Evolutionary conservation across 495 filamentous ascomycete species (phyloP).

Genomic region (Echria macrotheca): DNA sequence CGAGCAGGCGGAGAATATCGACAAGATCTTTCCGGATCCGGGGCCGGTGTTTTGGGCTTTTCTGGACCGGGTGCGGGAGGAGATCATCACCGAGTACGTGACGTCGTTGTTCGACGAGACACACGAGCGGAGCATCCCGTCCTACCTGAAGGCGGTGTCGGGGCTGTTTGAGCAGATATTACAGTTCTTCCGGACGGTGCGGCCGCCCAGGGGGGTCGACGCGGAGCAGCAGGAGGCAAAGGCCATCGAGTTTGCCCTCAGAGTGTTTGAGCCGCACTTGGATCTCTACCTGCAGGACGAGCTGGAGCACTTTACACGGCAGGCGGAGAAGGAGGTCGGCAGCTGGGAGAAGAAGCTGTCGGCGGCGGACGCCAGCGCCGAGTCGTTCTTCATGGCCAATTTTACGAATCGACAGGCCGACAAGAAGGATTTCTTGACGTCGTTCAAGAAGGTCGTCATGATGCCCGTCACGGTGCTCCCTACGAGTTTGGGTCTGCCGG

Average conservation of each 20-base stretch:
- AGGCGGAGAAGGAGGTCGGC: constrained; percentile 68
- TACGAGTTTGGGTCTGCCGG: constrained; percentile 37
- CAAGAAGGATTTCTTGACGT: constrained; percentile 91
- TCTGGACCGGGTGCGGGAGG: constrained; percentile 74
- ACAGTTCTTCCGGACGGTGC: constrained; percentile 64
- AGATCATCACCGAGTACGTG: constrained; percentile 80
- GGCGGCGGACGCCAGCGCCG: constrained; percentile 83
- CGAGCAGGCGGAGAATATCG: constrained; percentile 77
- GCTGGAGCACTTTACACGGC: constrained; percentile 71
- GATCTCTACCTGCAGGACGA: constrained; percentile 94
- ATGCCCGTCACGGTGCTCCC: constrained; percentile 91
- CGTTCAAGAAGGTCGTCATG: constrained; percentile 99
- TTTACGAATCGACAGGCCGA: constrained; percentile 82
- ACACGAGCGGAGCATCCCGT: constrained; percentile 66
- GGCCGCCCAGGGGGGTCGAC: constrained; percentile 41
- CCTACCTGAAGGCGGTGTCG: constrained; percentile 81
- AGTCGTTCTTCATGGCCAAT: constrained; percentile 92
- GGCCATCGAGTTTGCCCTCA: constrained; percentile 58
- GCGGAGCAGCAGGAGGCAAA: constrained; percentile 28
- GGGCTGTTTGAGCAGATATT: constrained; percentile 80
- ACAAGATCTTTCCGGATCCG: constrained; percentile 76
- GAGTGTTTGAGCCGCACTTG: constrained; percentile 83
- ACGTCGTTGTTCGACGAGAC: constrained; percentile 86
- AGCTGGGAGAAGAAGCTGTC: constrained; percentile 88
- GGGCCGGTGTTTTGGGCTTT: constrained; percentile 70